phyloP scores from a whole-genome alignment of 139 green algal genomes.

The Desmodesmus armatus region DNA sequence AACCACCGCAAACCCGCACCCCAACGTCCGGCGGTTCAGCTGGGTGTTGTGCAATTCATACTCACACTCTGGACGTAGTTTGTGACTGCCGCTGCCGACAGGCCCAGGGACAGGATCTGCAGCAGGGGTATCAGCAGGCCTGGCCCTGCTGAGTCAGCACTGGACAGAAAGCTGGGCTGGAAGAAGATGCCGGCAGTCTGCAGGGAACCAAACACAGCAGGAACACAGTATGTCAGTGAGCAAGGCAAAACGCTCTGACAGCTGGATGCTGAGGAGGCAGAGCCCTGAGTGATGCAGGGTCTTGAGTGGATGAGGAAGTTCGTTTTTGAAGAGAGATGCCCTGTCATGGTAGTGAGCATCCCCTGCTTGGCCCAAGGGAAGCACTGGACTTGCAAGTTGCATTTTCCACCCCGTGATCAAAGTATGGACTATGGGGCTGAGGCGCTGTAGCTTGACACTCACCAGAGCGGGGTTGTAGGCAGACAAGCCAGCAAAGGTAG shows the following conservation, averaged over 20 bases:
- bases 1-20: background rate
- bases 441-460: too few relatives aligned
- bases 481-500: background rate
- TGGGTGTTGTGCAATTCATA: background rate
- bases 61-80: slow-evolving; percentile 42
- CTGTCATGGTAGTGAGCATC: background rate
- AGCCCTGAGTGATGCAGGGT: too few relatives aligned
- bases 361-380: background rate
- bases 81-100: slow-evolving; percentile 18
- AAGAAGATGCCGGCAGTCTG: slow-evolving; percentile 21
- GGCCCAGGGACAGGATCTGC: slow-evolving; percentile 28
- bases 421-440: background rate
- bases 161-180: background rate
- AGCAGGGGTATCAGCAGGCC: slow-evolving; percentile 21
- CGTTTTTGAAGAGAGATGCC: background rate
- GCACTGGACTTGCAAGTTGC: background rate
- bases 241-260: background rate
- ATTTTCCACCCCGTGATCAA: background rate
- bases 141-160: background rate
- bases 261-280: background rate
- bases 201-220: background rate
- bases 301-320: background rate
- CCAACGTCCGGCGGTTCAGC: background rate
- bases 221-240: background rate
- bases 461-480: background rate